Base-by-base conservation (phyloP, 2,329 filamentous ascomycete species). In the Phoma sp. region DNA sequence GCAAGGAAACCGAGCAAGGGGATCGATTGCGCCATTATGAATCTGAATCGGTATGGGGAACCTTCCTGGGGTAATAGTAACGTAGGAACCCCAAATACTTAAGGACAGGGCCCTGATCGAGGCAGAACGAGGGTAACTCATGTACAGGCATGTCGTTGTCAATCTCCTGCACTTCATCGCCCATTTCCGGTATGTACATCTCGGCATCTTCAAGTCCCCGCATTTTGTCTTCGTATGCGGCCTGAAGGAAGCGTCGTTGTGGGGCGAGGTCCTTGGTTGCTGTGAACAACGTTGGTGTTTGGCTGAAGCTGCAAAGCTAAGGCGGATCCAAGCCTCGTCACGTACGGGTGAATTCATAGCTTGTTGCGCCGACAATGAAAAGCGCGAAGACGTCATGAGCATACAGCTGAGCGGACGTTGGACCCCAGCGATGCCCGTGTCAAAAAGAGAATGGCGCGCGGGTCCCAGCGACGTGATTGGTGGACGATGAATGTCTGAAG, bases 401-500 rank as follows among this genome's bases (percentile, higher is more conserved):
- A 39, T 40, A 36, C 41, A 63, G 61, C 57, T 63, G 29, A 37
- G 54, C 68, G 68, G 68, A 71, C 60, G 13, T 61, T 57, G 19
- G 41, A 31, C 13, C 31, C 39, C 21, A 43, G 47, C 43, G 24
- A 50, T 22, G 52, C 64, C 69, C 70, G 69, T 67, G 64, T 29
- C 60, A 17, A 55, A 63, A 61, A 19, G 13, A 62, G 61, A 22
- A 61, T 54, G 57, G 57, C 43, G 51, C 13, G 22, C 24, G 7
- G 13, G 25, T 32, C 21, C 19, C 22, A 9, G 40, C 3, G 13
- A 13, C 17, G 4, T 61, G 54, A 71, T 71, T 71, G 69, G 70
- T 69, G 67, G 70, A 69, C 31, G 45, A 24, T 31, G 37, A 49
- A 22, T 43, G 67, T 67, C 61, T 44, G 55, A 67, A 67, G 58